Evolutionary conservation across 2,329 filamentous ascomycete genomes (phyloP), one percentile per base, ranked within the genome.

Genomic region (Microdochium trichocladiopsis): DNA sequence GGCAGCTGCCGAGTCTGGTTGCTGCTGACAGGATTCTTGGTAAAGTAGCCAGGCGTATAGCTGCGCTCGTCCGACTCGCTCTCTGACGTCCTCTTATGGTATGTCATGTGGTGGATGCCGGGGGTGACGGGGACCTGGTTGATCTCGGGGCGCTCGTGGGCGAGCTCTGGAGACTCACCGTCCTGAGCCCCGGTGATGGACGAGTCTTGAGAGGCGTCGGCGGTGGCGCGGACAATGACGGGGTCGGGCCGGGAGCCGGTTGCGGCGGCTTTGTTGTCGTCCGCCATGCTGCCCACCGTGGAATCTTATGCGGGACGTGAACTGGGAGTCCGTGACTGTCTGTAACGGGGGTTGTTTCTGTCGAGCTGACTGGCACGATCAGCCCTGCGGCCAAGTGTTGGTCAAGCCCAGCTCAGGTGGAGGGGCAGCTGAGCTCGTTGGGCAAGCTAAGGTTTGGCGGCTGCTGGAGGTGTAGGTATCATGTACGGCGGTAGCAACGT

Each of bases 71-170:
- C 16, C 25, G 41, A n/a, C 41, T 45, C 41, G 24, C 49, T 52
- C n/a, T 22, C 43, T 16, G 25, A 43, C 2, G 25, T 18, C 49
- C 60, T 57, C 36, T 53, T 55, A 50, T 62, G 31, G 58, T 72
- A 71, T 8, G 67, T 66, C 10, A 61, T 56, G 37, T 58, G 53
- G 24, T 59, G 55, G 49, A 73, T 71, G 31, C 64, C 71, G 4
- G 71, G 71, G 4, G 71, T 73, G 18, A 73, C 71, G n/a, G 71
- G 71, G 24, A 73, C 62, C 23, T 61, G 58, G 33, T 57, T 68
- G 54, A 69, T 57, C 2, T 66, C 63, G 2, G 58, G 45, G 33
- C 66, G 66, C 51, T 67, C 52, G 55, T 72, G 69, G 18, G 69
- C 63, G 23, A 48, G 47, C 47, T 25, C 47, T 14, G 47, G 47